These are phyloP conservation scores for Blumeria hordei DNA, from an alignment of 2,329 filamentous ascomycete species.

Conservation along the genomic window DNA sequence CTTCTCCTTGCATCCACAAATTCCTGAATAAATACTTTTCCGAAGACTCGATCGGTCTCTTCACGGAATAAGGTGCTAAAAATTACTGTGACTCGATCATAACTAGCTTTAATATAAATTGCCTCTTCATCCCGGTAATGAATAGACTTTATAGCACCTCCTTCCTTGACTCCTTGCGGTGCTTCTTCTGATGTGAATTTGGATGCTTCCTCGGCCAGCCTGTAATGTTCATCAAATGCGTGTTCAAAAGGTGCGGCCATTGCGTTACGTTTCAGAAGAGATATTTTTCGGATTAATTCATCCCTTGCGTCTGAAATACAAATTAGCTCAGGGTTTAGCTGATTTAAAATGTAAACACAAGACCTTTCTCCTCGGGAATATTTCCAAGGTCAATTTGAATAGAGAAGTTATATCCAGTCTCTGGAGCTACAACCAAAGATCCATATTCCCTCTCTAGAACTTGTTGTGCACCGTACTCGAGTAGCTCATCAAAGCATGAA, in stretches of 20 bases:
- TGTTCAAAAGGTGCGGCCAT: slow-evolving; percentile 98
- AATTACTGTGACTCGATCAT: slow-evolving; percentile 94
- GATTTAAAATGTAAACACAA: background rate
- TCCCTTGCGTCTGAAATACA: slow-evolving; percentile 42
- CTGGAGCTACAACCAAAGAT: slow-evolving; percentile 64
- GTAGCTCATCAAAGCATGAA: slow-evolving; percentile 79
- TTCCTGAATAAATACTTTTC: slow-evolving; percentile 95
- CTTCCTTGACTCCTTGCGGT: slow-evolving; percentile 70
- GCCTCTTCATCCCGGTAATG: slow-evolving; percentile 98
- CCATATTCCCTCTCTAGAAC: slow-evolving; percentile 91
- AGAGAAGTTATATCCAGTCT: slow-evolving; percentile 90
- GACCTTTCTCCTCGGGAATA: slow-evolving; percentile 56
- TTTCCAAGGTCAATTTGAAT: slow-evolving; percentile 72
- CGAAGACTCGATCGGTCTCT: slow-evolving; percentile 91
- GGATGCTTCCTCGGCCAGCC: slow-evolving; percentile 64
- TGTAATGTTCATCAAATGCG: slow-evolving; percentile 80
- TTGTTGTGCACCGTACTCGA: slow-evolving; percentile 77
- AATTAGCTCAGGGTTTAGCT: slow-evolving; percentile 1
- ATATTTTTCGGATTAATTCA: slow-evolving; percentile 66
- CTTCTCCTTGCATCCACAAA: slow-evolving; percentile 89
- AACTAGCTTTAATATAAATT: slow-evolving; percentile 93
- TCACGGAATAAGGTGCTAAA: slow-evolving; percentile 97
- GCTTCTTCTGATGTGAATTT: slow-evolving; percentile 88
- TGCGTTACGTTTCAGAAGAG: slow-evolving; percentile 85
- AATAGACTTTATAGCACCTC: slow-evolving; percentile 81